A percentile compares a stretch with the other conserved stretches of the same genome.
phyloP scores from a whole-genome alignment of 345 rosid species.

The Firmiana major region DNA sequence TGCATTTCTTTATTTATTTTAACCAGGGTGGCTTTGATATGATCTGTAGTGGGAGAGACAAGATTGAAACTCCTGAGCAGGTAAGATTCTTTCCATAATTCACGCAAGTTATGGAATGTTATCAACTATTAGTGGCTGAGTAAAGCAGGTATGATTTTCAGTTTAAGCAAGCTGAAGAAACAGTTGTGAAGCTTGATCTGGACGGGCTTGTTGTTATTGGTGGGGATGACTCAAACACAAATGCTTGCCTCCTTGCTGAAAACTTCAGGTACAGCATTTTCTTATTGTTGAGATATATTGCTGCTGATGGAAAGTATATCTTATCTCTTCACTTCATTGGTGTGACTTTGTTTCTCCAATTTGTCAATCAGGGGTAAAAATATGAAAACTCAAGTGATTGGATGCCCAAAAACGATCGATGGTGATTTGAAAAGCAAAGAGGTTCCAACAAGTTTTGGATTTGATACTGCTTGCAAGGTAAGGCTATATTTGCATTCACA shows the following conservation, averaged over 20 bases:
- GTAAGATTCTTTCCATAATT: constrained; percentile 28
- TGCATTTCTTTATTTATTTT: not conserved
- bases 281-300: not conserved
- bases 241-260: constrained; percentile 97
- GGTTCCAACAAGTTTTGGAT: constrained; percentile 97
- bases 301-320: not conserved
- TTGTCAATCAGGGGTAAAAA: constrained; percentile 59
- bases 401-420: constrained; percentile 99
- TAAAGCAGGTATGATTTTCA: constrained; percentile 30
- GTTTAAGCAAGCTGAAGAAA: constrained; percentile 99
- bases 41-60: constrained; percentile 99
- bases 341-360: not conserved
- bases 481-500: not conserved
- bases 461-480: constrained; percentile 99
- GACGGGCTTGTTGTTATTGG: constrained; percentile 94
- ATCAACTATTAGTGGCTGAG: not conserved
- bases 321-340: not conserved
- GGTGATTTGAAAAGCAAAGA: constrained; percentile 99
- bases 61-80: constrained; percentile 98
- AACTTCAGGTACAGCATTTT: constrained; percentile 56
- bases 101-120: not conserved
- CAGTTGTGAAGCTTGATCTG: constrained; percentile 77
- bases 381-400: constrained; percentile 80
- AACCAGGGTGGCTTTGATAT: constrained; percentile 97
- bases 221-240: constrained; percentile 98